A percentile compares a stretch with the other conserved stretches of the same genome.
Conservation (phyloP, 23 red algal species). For the Cyanidiococcus yangmingshanensis region DNA sequence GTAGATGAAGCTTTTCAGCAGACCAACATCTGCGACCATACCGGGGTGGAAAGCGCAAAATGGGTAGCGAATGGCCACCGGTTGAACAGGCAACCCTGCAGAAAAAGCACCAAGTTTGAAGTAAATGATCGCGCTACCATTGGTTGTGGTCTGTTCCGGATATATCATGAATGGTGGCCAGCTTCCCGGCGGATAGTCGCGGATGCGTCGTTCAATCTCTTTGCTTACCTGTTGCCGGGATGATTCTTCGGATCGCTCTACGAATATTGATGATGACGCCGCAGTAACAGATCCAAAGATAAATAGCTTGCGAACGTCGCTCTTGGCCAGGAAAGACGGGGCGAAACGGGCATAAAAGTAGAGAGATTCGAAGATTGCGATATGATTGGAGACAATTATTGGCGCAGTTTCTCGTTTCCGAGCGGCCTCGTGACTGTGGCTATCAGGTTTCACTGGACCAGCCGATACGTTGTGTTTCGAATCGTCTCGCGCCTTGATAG, state of each 20-base stretch:
- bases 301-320: background rate
- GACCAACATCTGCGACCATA: background rate
- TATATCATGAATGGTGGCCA: conserved; percentile 10
- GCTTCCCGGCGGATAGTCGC: background rate
- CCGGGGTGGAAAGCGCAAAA: background rate
- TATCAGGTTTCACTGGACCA: no score
- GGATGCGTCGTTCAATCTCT: conserved; percentile 6
- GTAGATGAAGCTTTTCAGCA: background rate
- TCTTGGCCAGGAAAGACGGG: conserved; percentile 10
- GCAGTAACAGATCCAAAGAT: background rate
- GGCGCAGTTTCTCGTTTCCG: background rate
- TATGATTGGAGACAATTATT: conserved; percentile 12
- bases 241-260: background rate
- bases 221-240: background rate
- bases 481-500: no score
- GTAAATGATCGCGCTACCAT: background rate
- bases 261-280: conserved; percentile 11
- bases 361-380: background rate
- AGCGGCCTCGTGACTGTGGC: background rate
- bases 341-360: conserved; percentile 18
- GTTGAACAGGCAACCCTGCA: background rate
- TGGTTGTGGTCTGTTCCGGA: conserved; percentile 14
- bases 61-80: conserved; percentile 12
- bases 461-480: no score
- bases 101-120: background rate